These are phyloP conservation scores for Nannochloris sp. DNA, from an alignment of 139 green algal genomes.

Conservation along the genomic window DNA sequence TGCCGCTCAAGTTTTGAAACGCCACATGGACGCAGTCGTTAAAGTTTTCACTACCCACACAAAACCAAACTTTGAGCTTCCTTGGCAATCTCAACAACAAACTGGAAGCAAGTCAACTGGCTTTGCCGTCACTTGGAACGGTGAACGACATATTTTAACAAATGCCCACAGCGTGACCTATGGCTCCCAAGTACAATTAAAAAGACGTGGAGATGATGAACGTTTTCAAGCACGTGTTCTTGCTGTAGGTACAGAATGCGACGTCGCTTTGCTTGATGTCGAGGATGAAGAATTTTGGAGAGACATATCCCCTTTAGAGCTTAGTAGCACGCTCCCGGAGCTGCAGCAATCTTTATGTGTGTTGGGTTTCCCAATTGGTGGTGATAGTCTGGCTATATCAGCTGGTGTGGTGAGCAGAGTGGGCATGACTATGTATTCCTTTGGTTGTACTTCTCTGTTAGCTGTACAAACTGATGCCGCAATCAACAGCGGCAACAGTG, in stretches of 20 bases:
- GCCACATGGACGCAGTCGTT: constrained; percentile 48
- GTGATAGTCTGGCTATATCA: constrained; percentile 71
- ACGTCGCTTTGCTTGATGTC: constrained; percentile 74
- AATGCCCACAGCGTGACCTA: constrained; percentile 85
- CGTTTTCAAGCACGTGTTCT: constrained; percentile 88
- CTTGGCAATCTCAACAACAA: constrained; percentile 26
- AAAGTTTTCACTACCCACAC: constrained; percentile 68
- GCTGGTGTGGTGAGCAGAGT: constrained; percentile 78
- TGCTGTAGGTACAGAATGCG: constrained; percentile 89
- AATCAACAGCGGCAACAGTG: constrained; percentile 55
- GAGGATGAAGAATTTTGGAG: constrained; percentile 83
- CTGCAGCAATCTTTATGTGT: constrained; percentile 9
- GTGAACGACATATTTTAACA: constrained; percentile 66
- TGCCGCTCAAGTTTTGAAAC: constrained; percentile 12
- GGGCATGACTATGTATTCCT: constrained; percentile 90
- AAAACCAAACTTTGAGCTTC: constrained; percentile 71
- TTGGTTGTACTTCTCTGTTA: constrained; percentile 87
- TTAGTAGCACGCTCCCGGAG: constrained; percentile 60
- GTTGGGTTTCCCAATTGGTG: constrained; percentile 44
- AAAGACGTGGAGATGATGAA: constrained; percentile 75
- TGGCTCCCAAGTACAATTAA: constrained; percentile 46
- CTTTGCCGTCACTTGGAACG: constrained; percentile 61
- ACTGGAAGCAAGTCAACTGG: constrained; percentile 32
- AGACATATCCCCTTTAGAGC: constrained; percentile 55
- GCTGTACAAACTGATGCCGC: no score